Conservation (phyloP, 2,329 filamentous ascomycete genomes). For the Xylaria sp. region DNA sequence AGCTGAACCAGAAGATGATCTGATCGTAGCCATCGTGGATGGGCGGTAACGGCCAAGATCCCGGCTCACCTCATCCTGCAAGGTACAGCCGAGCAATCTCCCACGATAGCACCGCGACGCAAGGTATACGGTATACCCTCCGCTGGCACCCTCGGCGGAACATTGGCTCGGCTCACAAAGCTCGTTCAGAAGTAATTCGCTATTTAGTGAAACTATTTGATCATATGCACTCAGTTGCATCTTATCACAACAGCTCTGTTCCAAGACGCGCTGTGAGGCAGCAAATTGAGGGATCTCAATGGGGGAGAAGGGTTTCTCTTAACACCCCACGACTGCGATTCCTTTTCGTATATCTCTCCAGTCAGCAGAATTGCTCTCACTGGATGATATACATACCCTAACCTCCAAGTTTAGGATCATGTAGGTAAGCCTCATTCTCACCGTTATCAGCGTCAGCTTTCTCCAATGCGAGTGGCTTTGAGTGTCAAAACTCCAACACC, state of each 20-base stretch:
- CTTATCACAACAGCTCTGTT: conserved; percentile 16
- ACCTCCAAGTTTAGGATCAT: not conserved
- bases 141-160: not conserved
- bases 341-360: not conserved
- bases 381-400: not conserved
- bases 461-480: conserved; percentile 4
- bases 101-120: conserved; percentile 9
- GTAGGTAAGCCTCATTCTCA: conserved; percentile 5
- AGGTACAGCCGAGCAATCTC: conserved; percentile 27
- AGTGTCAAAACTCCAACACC: not conserved
- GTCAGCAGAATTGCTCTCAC: not conserved
- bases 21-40: conserved; percentile 27
- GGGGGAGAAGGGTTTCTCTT: not conserved
- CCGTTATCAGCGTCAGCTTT: not conserved
- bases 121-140: conserved; percentile 8
- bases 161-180: conserved; percentile 9
- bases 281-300: not conserved
- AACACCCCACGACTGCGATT: conserved; percentile 6
- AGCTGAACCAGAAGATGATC: conserved; percentile 30
- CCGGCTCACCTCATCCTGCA: conserved; percentile 31
- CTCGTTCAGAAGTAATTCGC: not conserved
- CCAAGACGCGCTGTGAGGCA: conserved; percentile 8
- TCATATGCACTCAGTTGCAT: conserved; percentile 24
- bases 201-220: conserved; percentile 8
- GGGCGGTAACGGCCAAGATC: conserved; percentile 31